phyloP scores from a whole-genome alignment of 2,329 filamentous ascomycete species.

The Ophiosphaerella korrae region DNA sequence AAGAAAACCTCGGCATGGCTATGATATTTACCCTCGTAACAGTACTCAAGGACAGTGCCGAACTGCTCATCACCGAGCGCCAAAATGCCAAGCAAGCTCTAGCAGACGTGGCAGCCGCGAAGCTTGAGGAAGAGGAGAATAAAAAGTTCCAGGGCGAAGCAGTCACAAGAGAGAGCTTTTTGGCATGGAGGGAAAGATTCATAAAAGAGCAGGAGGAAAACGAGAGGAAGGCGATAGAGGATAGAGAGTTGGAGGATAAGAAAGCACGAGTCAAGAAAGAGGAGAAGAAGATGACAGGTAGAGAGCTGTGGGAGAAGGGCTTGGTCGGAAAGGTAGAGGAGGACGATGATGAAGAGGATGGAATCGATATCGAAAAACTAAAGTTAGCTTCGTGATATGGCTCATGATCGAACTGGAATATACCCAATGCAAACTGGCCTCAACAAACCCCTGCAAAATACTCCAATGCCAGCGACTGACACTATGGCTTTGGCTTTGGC shows the following conservation, averaged over 20 bases:
- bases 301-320: slow-evolving; percentile 56
- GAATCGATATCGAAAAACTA: slow-evolving; percentile 51
- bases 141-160: slow-evolving; percentile 91
- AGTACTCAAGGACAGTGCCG: slow-evolving; percentile 86
- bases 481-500: slow-evolving; percentile 7
- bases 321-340: slow-evolving; percentile 67
- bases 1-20: slow-evolving; percentile 94
- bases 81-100: slow-evolving; percentile 64
- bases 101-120: slow-evolving; percentile 60
- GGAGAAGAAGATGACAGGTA: slow-evolving; percentile 77
- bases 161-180: slow-evolving; percentile 85
- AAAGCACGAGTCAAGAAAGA: slow-evolving; percentile 61
- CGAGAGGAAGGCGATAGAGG: slow-evolving; percentile 62
- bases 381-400: slow-evolving; percentile 44
- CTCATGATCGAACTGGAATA: slow-evolving; percentile 9
- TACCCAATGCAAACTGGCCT: slow-evolving; percentile 22
- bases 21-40: slow-evolving; percentile 95
- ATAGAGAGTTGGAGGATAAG: slow-evolving; percentile 72
- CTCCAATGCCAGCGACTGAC: background rate
- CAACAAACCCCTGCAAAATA: too few relatives aligned
- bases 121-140: slow-evolving; percentile 89
- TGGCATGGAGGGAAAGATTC: slow-evolving; percentile 81
- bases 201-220: slow-evolving; percentile 78
- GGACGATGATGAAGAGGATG: slow-evolving; percentile 63
- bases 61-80: slow-evolving; percentile 78